Conservation (phyloP, 345 rosid genomes). For the Cardamine resedifolia region DNA sequence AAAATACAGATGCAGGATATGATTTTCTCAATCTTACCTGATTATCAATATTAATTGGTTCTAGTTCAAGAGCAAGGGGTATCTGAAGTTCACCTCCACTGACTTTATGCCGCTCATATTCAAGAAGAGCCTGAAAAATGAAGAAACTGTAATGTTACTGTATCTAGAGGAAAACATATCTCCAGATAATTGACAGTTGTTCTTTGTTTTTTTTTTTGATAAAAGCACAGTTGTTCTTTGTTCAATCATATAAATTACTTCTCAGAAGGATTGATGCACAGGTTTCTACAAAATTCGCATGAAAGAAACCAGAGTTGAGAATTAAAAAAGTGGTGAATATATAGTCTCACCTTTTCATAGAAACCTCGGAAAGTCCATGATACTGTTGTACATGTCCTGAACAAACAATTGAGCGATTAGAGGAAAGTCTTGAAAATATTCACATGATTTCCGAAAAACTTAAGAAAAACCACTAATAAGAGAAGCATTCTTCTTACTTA, state of each 20-base stretch:
- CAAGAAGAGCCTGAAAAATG: slow-evolving; percentile 73
- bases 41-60: slow-evolving; percentile 53
- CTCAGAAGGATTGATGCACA: background rate
- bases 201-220: too few species aligned
- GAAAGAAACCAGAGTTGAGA: background rate
- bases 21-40: slow-evolving; percentile 47
- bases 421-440: slow-evolving; percentile 8
- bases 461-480: slow-evolving; percentile 16
- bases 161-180: background rate
- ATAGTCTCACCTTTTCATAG: slow-evolving; percentile 75
- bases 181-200: slow-evolving; percentile 10
- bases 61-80: slow-evolving; percentile 51
- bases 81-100: slow-evolving; percentile 56
- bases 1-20: background rate
- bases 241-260: background rate
- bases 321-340: background rate
- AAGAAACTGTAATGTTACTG: background rate
- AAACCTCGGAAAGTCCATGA: slow-evolving; percentile 97
- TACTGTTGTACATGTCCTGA: slow-evolving; percentile 94
- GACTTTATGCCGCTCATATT: slow-evolving; percentile 79
- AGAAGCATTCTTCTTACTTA: slow-evolving; percentile 59
- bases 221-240: slow-evolving; percentile 7
- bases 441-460: background rate
- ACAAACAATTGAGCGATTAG: slow-evolving; percentile 20
- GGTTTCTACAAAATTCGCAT: slow-evolving; percentile 3